Evolutionary conservation across 306 rosid genomes (phyloP).

Genomic region (Geum urbanum): DNA sequence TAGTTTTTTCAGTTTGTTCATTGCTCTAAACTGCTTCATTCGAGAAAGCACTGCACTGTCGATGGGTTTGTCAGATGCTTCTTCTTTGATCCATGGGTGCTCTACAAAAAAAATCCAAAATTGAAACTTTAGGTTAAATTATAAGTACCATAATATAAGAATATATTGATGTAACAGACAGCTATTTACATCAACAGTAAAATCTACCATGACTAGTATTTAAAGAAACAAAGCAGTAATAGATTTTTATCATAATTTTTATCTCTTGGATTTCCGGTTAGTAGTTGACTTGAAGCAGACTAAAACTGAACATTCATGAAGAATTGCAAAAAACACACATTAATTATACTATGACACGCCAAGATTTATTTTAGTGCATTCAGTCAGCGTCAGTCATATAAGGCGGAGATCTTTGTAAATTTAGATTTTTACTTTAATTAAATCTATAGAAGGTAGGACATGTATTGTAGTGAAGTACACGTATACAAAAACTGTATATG

Average conservation of each 20-base stretch:
- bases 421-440: too few species aligned
- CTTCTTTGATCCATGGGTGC: conserved; percentile 92
- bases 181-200: conserved; percentile 4
- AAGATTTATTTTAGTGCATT: background rate
- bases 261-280: background rate
- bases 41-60: conserved; percentile 91
- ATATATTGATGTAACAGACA: background rate
- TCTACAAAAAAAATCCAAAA: conserved; percentile 44
- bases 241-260: background rate
- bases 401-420: too few species aligned
- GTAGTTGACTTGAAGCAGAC: background rate
- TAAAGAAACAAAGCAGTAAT: background rate
- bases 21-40: conserved; percentile 93
- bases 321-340: background rate
- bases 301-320: background rate
- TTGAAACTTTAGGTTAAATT: conserved; percentile 24
- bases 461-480: too few species aligned
- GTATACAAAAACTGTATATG: too few species aligned
- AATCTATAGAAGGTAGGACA: too few species aligned
- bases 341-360: background rate
- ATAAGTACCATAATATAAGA: conserved; percentile 1
- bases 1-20: conserved; percentile 89
- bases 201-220: background rate
- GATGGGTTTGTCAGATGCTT: conserved; percentile 85
- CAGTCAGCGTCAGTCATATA: too few species aligned